Evolutionary conservation across 345 rosid genomes (phyloP).

Genomic region (Ricinus communis): DNA sequence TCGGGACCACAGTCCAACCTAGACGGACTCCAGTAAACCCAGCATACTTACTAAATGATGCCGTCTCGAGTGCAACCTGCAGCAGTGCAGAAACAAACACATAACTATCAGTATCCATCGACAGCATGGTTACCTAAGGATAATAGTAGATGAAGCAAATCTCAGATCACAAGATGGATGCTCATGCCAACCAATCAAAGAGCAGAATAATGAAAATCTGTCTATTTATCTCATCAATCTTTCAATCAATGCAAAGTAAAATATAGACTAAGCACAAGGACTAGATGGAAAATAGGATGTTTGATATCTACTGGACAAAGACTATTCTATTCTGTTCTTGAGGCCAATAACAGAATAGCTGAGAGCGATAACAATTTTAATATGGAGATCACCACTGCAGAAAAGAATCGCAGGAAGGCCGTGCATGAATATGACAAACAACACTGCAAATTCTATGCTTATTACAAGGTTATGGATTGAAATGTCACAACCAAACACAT

Average conservation of each 20-base stretch:
- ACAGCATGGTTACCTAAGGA: too few species aligned
- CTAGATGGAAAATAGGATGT: too few species aligned
- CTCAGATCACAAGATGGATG: not conserved
- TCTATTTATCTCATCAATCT: not conserved
- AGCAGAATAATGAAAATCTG: not conserved
- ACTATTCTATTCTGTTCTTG: too few species aligned
- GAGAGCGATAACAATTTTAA: too few species aligned
- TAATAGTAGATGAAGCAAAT: not conserved
- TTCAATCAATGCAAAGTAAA: not conserved
- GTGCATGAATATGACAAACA: too few species aligned
- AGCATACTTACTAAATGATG: constrained; percentile 93
- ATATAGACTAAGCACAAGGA: not conserved
- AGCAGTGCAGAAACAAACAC: constrained; percentile 9
- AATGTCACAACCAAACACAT: too few species aligned
- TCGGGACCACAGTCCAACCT: constrained; percentile 94
- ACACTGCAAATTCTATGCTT: too few species aligned
- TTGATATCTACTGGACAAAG: too few species aligned
- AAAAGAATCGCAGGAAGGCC: too few species aligned
- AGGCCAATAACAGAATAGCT: too few species aligned
- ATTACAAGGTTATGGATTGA: too few species aligned
- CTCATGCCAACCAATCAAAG: not conserved
- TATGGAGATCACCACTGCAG: too few species aligned
- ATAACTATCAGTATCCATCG: not conserved
- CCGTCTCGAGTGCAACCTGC: constrained; percentile 87
- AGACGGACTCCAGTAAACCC: constrained; percentile 97